Percentiles rank a stretch among this genome's conserved stretches.
These are phyloP conservation scores for Cordyceps tenuipes DNA, from an alignment of 2,329 filamentous ascomycete species.

Conservation along the genomic window DNA sequence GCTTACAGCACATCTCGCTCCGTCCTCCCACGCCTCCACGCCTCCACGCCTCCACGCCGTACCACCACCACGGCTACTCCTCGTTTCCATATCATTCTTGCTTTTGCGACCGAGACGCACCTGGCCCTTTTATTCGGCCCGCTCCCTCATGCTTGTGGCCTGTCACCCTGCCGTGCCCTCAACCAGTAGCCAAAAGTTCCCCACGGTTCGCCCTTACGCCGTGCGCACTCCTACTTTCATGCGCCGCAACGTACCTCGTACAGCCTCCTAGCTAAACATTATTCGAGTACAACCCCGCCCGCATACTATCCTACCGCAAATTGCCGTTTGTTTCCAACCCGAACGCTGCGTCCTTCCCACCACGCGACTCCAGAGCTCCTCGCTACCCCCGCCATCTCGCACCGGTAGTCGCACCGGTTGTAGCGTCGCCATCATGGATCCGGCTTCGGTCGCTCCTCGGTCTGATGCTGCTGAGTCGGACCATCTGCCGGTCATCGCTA, in stretches of 20 bases:
- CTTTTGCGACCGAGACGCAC: neutral
- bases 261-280: neutral
- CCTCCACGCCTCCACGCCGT: too few relatives aligned
- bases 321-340: neutral
- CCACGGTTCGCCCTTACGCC: neutral
- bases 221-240: neutral
- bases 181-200: neutral
- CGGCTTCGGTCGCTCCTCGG: slow-evolving; percentile 27
- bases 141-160: neutral
- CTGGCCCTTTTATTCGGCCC: neutral
- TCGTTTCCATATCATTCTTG: neutral
- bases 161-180: neutral
- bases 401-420: slow-evolving; percentile 8
- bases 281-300: slow-evolving; percentile 4
- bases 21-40: neutral
- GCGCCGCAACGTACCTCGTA: neutral
- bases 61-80: neutral
- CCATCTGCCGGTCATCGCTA: slow-evolving; percentile 13
- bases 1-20: neutral
- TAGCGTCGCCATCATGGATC: slow-evolving; percentile 19
- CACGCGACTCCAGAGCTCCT: slow-evolving; percentile 1
- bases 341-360: neutral
- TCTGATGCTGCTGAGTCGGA: slow-evolving; percentile 14
- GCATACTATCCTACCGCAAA: neutral
- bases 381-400: slow-evolving; percentile 10